Evolutionary conservation across 331 rosid genomes (phyloP).

Genomic region (Rosa hybrid): DNA sequence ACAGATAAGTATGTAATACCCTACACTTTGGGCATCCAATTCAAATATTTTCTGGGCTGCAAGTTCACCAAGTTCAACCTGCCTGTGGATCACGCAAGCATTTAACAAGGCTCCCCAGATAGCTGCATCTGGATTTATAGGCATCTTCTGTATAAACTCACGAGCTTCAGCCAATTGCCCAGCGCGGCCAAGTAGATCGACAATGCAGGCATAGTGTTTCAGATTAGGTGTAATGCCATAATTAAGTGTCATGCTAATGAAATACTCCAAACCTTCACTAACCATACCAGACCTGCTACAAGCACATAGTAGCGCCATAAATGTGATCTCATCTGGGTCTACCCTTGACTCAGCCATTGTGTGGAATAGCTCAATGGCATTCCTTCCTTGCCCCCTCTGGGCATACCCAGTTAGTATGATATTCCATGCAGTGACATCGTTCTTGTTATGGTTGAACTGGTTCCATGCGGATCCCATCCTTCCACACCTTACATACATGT

Average conservation of each 20-base stretch:
- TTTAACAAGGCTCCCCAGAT: slow-evolving; percentile 93
- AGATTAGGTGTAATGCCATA: slow-evolving; percentile 64
- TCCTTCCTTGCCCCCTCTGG: slow-evolving; percentile 60
- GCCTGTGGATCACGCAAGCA: slow-evolving; percentile 72
- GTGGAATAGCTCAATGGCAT: slow-evolving; percentile 54
- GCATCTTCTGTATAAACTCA: slow-evolving; percentile 67
- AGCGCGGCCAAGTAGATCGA: slow-evolving; percentile 81
- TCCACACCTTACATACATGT: slow-evolving; percentile 94
- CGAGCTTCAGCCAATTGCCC: slow-evolving; percentile 66
- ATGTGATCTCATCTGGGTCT: slow-evolving; percentile 70
- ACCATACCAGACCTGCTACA: slow-evolving; percentile 91
- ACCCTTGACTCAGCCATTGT: slow-evolving; percentile 63
- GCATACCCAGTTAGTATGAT: slow-evolving; percentile 81
- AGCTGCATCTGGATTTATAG: slow-evolving; percentile 74
- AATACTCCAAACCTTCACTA: slow-evolving; percentile 69
- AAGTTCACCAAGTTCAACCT: slow-evolving; percentile 78
- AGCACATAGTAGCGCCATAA: slow-evolving; percentile 67
- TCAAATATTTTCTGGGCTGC: slow-evolving; percentile 67
- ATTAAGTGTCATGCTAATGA: slow-evolving; percentile 49
- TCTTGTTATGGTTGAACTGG: slow-evolving; percentile 62
- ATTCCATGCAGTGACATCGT: slow-evolving; percentile 76
- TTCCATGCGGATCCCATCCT: slow-evolving; percentile 66
- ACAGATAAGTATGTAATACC: slow-evolving; percentile 79
- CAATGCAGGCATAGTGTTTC: slow-evolving; percentile 82
- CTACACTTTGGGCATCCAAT: slow-evolving; percentile 51